A percentile compares a stretch with the other conserved stretches of the same genome.
Conservation (phyloP, 345 rosid species). For the Citrus glauca region DNA sequence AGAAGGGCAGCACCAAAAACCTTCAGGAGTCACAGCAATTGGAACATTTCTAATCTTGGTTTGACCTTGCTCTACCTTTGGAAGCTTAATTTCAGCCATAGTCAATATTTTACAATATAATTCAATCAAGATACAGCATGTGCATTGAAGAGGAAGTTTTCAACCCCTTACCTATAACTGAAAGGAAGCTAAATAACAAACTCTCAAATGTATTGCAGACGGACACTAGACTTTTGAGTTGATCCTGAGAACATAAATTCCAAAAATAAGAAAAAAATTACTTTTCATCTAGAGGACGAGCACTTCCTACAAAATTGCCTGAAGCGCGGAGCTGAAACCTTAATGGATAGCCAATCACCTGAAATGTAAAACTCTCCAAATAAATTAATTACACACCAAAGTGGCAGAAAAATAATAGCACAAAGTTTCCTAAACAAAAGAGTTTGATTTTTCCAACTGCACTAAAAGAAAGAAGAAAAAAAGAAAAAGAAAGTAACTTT, state of each 20-base stretch:
- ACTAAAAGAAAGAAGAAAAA: neutral
- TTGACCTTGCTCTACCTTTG: conserved; percentile 73
- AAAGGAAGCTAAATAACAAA: conserved; percentile 6
- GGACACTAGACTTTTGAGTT: neutral
- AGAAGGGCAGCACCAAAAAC: conserved; percentile 99
- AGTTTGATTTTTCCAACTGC: neutral
- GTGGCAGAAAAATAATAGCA: neutral
- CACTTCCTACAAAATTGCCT: neutral
- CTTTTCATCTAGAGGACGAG: neutral
- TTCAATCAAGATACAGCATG: conserved; percentile 16
- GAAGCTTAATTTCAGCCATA: conserved; percentile 86
- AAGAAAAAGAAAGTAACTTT: neutral
- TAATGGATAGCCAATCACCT: neutral
- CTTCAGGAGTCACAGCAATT: conserved; percentile 95
- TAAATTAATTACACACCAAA: neutral
- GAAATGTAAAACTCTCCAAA: neutral
- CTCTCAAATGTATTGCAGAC: neutral
- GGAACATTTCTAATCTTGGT: conserved; percentile 88
- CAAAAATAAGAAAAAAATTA: neutral
- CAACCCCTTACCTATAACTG: neutral
- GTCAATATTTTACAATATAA: conserved; percentile 27
- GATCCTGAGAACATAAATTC: neutral
- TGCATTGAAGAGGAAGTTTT: neutral
- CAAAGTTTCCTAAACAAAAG: neutral
- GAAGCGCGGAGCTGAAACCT: neutral